Conservation (phyloP, 345 rosid genomes). For the Sisymbrium altissimum region DNA sequence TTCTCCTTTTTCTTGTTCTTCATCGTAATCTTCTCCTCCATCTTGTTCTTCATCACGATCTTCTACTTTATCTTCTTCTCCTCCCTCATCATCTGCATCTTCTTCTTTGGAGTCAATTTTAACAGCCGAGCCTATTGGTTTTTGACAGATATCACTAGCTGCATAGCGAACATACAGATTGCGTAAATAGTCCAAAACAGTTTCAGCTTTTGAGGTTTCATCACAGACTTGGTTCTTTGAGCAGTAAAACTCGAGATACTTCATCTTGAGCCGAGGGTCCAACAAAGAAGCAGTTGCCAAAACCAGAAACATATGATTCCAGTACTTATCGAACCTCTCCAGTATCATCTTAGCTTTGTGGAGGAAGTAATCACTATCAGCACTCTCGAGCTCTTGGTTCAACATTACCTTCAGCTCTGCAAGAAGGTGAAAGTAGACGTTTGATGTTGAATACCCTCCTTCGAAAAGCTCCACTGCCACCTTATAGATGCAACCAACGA, state of each 20-base stretch:
- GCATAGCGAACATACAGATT: slow-evolving; percentile 56
- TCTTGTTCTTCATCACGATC: neutral
- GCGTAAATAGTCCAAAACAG: slow-evolving; percentile 63
- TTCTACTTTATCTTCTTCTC: slow-evolving; percentile 14
- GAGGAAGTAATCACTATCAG: slow-evolving; percentile 2
- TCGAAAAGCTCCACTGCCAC: slow-evolving; percentile 17
- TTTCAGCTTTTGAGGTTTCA: slow-evolving; percentile 51
- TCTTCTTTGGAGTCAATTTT: slow-evolving; percentile 5
- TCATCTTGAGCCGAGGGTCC: slow-evolving; percentile 87
- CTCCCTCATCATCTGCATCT: slow-evolving; percentile 10
- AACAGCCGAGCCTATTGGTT: slow-evolving; percentile 32
- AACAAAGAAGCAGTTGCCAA: slow-evolving; percentile 71
- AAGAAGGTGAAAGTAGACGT: slow-evolving; percentile 20
- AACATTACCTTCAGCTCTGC: slow-evolving; percentile 14
- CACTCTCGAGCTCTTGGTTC: slow-evolving; percentile 1
- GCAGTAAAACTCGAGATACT: slow-evolving; percentile 70
- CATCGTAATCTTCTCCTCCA: neutral
- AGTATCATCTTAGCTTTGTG: neutral
- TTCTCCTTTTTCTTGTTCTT: neutral
- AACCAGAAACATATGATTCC: slow-evolving; percentile 65
- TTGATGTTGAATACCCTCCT: slow-evolving; percentile 3
- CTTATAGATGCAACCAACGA: slow-evolving; percentile 18
- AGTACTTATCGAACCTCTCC: slow-evolving; percentile 54
- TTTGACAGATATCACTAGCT: slow-evolving; percentile 14
- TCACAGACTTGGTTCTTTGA: slow-evolving; percentile 55